Evolutionary conservation across 2,329 filamentous ascomycete species (phyloP).

Genomic region (Rhynchosporium agropyri): DNA sequence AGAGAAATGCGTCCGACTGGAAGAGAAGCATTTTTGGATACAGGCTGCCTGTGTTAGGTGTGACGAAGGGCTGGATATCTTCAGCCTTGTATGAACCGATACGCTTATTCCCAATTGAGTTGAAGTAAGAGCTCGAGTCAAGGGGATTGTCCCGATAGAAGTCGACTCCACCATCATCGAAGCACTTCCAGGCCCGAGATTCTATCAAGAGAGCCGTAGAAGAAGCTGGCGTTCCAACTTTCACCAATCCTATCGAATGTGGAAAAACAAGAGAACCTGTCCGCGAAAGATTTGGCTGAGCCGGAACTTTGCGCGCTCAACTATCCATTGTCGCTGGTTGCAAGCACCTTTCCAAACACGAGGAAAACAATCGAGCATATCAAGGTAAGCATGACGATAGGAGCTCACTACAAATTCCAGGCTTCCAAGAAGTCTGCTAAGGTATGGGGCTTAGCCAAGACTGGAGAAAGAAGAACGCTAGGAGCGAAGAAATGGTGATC

Average conservation of each 20-base stretch:
- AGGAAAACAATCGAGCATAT: conserved; percentile 44
- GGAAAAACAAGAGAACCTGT: conserved; percentile 47
- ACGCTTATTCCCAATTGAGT: conserved; percentile 48
- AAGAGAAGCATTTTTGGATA: conserved; percentile 48
- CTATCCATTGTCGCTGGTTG: conserved; percentile 48
- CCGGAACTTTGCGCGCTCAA: conserved; percentile 45
- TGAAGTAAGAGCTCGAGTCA: conserved; percentile 48
- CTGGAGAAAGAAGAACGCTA: conserved; percentile 36
- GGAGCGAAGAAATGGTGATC: not conserved
- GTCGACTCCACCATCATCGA: conserved; percentile 51
- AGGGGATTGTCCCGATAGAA: conserved; percentile 48
- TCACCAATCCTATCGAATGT: conserved; percentile 50
- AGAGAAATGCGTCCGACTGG: conserved; percentile 50
- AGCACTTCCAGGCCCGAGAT: conserved; percentile 48
- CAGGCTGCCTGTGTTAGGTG: conserved; percentile 51
- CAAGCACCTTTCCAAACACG: conserved; percentile 46
- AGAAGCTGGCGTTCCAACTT: conserved; percentile 43
- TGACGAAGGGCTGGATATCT: conserved; percentile 50
- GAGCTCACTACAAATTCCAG: conserved; percentile 49
- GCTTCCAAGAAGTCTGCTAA: conserved; percentile 49
- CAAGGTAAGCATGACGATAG: conserved; percentile 48
- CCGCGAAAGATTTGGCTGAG: conserved; percentile 45
- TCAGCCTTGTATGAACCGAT: conserved; percentile 51
- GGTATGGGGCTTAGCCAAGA: conserved; percentile 51
- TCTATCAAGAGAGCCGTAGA: conserved; percentile 46